Conservation (phyloP, 192 early-diverging fungal species). For the Chytriomyces confervae region DNA sequence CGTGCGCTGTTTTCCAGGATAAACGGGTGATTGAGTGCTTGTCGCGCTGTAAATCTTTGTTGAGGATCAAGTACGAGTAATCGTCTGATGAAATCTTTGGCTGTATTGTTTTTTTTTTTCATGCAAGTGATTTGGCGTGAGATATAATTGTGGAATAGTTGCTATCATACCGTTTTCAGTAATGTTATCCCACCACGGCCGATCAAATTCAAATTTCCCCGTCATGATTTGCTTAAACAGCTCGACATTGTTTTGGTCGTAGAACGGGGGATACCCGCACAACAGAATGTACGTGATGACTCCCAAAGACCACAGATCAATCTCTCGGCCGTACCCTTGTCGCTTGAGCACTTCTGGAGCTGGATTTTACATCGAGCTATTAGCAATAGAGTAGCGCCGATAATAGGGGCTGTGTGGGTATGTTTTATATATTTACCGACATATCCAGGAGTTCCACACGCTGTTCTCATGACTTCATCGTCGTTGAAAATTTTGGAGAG, state of each 20-base stretch:
- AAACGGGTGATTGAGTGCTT: conserved; percentile 58
- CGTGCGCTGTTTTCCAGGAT: conserved; percentile 58
- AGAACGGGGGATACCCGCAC: conserved; percentile 90
- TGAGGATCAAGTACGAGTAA: conserved; percentile 66
- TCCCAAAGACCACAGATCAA: conserved; percentile 95
- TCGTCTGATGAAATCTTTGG: conserved; percentile 63
- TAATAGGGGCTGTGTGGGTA: neutral
- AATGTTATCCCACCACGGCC: conserved; percentile 80
- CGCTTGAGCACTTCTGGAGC: conserved; percentile 87
- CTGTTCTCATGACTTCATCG: conserved; percentile 69
- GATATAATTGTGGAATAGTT: neutral
- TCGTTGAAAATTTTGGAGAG: conserved; percentile 81
- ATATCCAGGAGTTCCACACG: conserved; percentile 88
- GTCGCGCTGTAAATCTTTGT: conserved; percentile 51
- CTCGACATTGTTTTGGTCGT: conserved; percentile 64
- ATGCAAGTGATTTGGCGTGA: neutral
- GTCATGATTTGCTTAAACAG: conserved; percentile 70
- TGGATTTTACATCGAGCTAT: neutral
- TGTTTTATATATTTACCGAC: conserved; percentile 48
- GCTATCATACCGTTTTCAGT: conserved; percentile 57
- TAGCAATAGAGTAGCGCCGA: neutral
- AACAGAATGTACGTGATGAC: conserved; percentile 93
- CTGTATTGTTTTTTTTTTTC: conserved; percentile 36
- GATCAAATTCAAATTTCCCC: conserved; percentile 78
- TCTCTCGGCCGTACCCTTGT: conserved; percentile 71